phyloP scores from a whole-genome alignment of 345 rosid genomes.

The Brassica nigra region DNA sequence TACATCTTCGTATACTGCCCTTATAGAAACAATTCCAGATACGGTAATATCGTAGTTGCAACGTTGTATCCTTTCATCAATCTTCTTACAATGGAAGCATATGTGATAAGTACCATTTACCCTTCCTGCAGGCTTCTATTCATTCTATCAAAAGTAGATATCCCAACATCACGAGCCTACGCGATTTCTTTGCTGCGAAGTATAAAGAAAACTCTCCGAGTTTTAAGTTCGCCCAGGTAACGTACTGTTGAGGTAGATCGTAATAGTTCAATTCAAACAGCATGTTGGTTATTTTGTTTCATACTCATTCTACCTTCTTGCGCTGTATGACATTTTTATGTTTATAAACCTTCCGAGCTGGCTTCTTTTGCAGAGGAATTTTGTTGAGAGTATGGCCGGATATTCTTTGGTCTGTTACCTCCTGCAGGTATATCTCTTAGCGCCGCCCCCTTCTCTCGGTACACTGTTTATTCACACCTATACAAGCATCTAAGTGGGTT shows the following conservation, averaged over 20 bases:
- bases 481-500: not conserved
- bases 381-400: slow-evolving; percentile 99
- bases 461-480: not conserved
- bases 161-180: slow-evolving; percentile 77
- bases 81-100: not conserved
- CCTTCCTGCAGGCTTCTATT: slow-evolving; percentile 75
- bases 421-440: slow-evolving; percentile 58
- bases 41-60: slow-evolving; percentile 52
- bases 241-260: slow-evolving; percentile 14
- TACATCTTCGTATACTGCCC: slow-evolving; percentile 97
- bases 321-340: not conserved
- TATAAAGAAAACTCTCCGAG: slow-evolving; percentile 79
- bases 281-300: slow-evolving; percentile 17
- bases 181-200: slow-evolving; percentile 87
- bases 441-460: not conserved
- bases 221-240: slow-evolving; percentile 98
- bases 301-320: not conserved
- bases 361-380: slow-evolving; percentile 77
- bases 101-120: not conserved
- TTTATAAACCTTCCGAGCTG: not conserved
- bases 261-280: slow-evolving; percentile 4
- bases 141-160: slow-evolving; percentile 97
- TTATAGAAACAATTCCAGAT: slow-evolving; percentile 96
- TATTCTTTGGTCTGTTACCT: slow-evolving; percentile 98
- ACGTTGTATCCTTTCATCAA: not conserved